phyloP scores from a whole-genome alignment of 2,329 filamentous ascomycete species.

The Rhinocladiella mackenziei region DNA sequence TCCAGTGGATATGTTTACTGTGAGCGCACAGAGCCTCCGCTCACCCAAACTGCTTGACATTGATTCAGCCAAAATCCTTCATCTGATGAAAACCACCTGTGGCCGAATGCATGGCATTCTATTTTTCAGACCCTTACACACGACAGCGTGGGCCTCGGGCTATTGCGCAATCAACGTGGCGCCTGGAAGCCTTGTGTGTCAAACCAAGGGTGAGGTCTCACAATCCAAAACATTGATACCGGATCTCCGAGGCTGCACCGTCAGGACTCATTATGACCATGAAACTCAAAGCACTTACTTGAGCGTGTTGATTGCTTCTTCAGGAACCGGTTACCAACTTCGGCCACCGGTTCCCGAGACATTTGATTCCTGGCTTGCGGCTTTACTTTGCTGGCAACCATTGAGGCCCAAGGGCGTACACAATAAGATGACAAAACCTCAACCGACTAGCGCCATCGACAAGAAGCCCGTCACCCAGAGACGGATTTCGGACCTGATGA shows the following conservation, averaged over 20 bases:
- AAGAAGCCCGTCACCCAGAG: constrained; percentile 42
- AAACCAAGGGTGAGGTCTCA: constrained; percentile 48
- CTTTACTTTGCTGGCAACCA: constrained; percentile 50
- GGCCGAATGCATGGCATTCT: constrained; percentile 51
- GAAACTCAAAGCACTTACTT: constrained; percentile 46
- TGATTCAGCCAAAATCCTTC: constrained; percentile 47
- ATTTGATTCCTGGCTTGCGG: constrained; percentile 51
- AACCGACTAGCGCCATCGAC: constrained; percentile 43
- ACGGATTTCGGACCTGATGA: constrained; percentile 46
- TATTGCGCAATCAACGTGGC: constrained; percentile 52
- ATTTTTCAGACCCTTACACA: constrained; percentile 45
- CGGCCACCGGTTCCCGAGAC: constrained; percentile 49
- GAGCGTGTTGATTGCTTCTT: constrained; percentile 47
- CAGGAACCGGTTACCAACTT: constrained; percentile 46
- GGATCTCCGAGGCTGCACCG: constrained; percentile 48
- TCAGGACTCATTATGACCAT: constrained; percentile 46
- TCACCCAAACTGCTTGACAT: constrained; percentile 41
- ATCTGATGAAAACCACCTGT: constrained; percentile 51
- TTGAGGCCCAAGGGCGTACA: constrained; percentile 49
- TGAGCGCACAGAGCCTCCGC: constrained; percentile 23
- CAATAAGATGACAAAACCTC: constrained; percentile 49
- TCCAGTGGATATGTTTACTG: constrained; percentile 20
- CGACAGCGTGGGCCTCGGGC: constrained; percentile 46
- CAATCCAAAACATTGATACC: constrained; percentile 48
- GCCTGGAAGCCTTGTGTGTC: constrained; percentile 48